These are phyloP conservation scores for Kwoniella shivajii DNA, from an alignment of 1,284 basidiomycete genomes.

Conservation along the genomic window DNA sequence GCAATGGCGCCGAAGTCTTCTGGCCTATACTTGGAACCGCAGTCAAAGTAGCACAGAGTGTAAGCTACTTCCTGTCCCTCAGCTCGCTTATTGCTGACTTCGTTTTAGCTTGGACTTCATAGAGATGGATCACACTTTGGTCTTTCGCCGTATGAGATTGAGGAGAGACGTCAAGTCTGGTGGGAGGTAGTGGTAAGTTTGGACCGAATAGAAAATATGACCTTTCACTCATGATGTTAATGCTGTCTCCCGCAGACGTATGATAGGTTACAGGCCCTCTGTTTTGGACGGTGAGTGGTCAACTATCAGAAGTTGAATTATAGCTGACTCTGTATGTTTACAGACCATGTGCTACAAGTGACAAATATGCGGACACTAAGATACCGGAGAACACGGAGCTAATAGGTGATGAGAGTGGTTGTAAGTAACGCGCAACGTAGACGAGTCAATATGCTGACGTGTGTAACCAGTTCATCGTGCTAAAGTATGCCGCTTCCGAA, in stretches of 20 bases:
- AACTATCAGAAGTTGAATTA: background rate
- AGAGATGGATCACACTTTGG: slow-evolving; percentile 50
- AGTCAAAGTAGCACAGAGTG: slow-evolving; percentile 45
- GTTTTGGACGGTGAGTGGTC: slow-evolving; percentile 42
- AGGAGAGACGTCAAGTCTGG: slow-evolving; percentile 49
- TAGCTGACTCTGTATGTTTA: background rate
- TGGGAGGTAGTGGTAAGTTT: slow-evolving; percentile 51
- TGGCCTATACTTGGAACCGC: slow-evolving; percentile 53
- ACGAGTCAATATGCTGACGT: background rate
- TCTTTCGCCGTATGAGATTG: slow-evolving; percentile 45
- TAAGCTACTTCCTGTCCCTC: slow-evolving; percentile 15
- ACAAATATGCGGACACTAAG: slow-evolving; percentile 44
- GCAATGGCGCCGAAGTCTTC: slow-evolving; percentile 50
- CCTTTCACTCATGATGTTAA: no score
- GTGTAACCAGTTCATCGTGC: slow-evolving; percentile 34
- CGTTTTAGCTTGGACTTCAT: slow-evolving; percentile 47
- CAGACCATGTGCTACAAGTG: slow-evolving; percentile 42
- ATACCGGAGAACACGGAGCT: slow-evolving; percentile 35
- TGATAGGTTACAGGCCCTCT: slow-evolving; percentile 50
- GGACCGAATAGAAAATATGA: no score
- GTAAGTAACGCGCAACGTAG: slow-evolving; percentile 23
- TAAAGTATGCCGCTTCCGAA: slow-evolving; percentile 21
- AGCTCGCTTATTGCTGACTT: slow-evolving; percentile 4
- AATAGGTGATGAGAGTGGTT: slow-evolving; percentile 41
- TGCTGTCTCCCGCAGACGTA: slow-evolving; percentile 30